Conservation (phyloP, 306 rosid species). For the Crotalaria pallida region DNA sequence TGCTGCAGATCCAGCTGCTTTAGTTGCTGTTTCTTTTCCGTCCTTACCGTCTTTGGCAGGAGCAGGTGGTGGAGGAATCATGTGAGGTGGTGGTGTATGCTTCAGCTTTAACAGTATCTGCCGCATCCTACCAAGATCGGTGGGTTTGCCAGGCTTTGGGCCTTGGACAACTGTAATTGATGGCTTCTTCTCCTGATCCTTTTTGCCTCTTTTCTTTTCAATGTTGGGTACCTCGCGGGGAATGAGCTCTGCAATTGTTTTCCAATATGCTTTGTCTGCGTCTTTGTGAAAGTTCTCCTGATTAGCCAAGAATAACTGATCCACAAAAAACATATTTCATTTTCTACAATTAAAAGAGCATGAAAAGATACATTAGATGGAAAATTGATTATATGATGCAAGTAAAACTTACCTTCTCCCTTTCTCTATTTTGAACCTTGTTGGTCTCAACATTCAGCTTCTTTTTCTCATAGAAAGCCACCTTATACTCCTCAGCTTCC, state of each 20-base stretch:
- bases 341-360: constrained; percentile 3
- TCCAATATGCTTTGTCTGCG: constrained; percentile 97
- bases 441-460: constrained; percentile 85
- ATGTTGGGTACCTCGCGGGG: constrained; percentile 93
- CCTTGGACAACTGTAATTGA: constrained; percentile 86
- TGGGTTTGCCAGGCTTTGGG: constrained; percentile 98
- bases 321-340: constrained; percentile 10
- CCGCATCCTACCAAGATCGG: constrained; percentile 89
- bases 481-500: constrained; percentile 88
- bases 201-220: constrained; percentile 91
- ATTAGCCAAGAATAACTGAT: constrained; percentile 62
- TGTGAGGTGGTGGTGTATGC: constrained; percentile 97
- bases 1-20: constrained; percentile 45
- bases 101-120: constrained; percentile 87
- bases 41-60: constrained; percentile 64
- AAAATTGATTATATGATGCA: constrained; percentile 1
- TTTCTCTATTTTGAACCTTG: constrained; percentile 83
- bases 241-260: constrained; percentile 87
- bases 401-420: constrained; percentile 67
- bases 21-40: constrained; percentile 57
- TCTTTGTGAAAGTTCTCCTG: constrained; percentile 98
- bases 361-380: neutral
- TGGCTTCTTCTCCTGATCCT: constrained; percentile 94
- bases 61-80: constrained; percentile 93
- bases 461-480: constrained; percentile 87